Percentiles rank a stretch among this genome's conserved stretches.
Conservation (phyloP, 805 yeast genomes). For the Ogataea sp. region DNA sequence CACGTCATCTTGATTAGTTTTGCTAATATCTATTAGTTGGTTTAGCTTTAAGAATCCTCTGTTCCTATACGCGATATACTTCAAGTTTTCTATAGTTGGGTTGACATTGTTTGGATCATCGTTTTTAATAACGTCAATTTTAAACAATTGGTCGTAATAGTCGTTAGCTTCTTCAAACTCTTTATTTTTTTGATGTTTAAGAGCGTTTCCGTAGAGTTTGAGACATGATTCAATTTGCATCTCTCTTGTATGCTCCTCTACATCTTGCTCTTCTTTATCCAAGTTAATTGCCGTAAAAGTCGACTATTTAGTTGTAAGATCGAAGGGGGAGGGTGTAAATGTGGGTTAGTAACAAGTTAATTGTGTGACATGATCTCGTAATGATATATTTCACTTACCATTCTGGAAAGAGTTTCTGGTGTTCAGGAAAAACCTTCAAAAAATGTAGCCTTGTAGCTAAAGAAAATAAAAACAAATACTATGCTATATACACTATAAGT, state of each 20-base stretch:
- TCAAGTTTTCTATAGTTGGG: constrained; percentile 66
- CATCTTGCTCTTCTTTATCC: constrained; percentile 68
- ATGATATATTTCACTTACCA: neutral
- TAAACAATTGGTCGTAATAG: constrained; percentile 55
- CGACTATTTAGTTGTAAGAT: constrained; percentile 30
- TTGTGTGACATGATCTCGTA: too few relatives aligned
- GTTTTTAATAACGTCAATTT: constrained; percentile 54
- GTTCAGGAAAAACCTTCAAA: too few relatives aligned
- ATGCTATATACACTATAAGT: too few relatives aligned
- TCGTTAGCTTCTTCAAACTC: constrained; percentile 41
- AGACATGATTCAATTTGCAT: constrained; percentile 84
- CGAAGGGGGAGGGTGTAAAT: neutral
- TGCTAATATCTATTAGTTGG: constrained; percentile 16
- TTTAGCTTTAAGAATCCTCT: constrained; percentile 65
- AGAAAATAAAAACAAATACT: too few relatives aligned
- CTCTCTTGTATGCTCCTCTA: constrained; percentile 87
- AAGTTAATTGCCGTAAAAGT: constrained; percentile 75
- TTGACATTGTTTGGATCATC: constrained; percentile 17
- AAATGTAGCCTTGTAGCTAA: too few relatives aligned
- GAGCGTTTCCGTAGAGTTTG: constrained; percentile 63
- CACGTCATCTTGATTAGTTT: neutral
- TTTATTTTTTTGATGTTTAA: constrained; percentile 47
- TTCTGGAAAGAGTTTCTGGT: too few relatives aligned
- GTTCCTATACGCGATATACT: constrained; percentile 75
- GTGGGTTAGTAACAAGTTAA: neutral